phyloP scores from a whole-genome alignment of 2,329 filamentous ascomycete genomes.

The Graphilbum ipis-grandicollis region DNA sequence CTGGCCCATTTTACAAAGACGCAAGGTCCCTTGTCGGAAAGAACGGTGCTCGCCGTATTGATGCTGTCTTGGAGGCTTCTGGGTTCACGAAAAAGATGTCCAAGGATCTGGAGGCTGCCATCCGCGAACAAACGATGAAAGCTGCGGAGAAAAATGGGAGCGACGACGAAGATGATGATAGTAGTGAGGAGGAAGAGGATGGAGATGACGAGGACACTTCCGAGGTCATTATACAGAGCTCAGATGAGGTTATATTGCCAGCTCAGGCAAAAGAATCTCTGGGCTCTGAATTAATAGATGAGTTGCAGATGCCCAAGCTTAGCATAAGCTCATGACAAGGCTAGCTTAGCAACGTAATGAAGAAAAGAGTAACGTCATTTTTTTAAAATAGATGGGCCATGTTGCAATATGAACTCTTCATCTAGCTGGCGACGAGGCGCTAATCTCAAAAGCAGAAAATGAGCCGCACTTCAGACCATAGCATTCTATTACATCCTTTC shows the following conservation, averaged over 20 bases:
- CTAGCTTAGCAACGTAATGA: no score
- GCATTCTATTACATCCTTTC: no score
- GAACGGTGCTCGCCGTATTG: slow-evolving; percentile 52
- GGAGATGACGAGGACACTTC: not conserved
- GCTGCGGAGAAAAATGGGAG: slow-evolving; percentile 15
- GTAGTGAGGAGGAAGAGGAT: slow-evolving; percentile 10
- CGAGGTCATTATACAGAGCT: not conserved
- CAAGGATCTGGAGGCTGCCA: slow-evolving; percentile 81
- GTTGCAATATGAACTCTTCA: no score
- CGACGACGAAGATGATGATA: slow-evolving; percentile 14
- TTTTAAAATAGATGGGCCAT: no score
- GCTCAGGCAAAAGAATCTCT: not conserved
- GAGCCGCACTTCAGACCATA: no score
- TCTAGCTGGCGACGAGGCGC: no score
- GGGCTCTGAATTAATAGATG: not conserved
- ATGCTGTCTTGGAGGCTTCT: slow-evolving; percentile 78
- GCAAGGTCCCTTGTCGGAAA: slow-evolving; percentile 57
- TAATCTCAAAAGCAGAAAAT: no score
- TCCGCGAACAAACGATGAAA: slow-evolving; percentile 53
- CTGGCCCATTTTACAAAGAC: slow-evolving; percentile 73
- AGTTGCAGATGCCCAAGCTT: not conserved
- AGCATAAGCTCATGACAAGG: not conserved
- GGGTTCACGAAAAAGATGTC: slow-evolving; percentile 96
- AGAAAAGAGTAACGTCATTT: no score
- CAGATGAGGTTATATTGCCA: not conserved